Conservation (phyloP, 2,329 filamentous ascomycete genomes). For the Trichoderma harzianum region DNA sequence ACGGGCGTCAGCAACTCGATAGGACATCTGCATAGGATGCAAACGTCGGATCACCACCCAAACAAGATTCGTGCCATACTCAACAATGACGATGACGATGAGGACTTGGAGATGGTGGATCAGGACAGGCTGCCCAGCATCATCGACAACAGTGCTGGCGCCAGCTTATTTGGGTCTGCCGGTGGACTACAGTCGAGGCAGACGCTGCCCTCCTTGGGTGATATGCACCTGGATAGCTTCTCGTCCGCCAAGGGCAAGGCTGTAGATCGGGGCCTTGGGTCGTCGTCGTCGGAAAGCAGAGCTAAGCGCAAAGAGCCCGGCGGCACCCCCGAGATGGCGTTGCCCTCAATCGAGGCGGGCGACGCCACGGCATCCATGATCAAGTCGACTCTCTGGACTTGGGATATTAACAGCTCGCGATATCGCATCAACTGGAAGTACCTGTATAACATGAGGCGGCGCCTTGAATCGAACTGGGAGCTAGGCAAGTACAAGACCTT, state of each 20-base stretch:
- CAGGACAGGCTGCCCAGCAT: slow-evolving; percentile 29
- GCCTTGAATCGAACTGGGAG: slow-evolving; percentile 89
- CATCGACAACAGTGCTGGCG: slow-evolving; percentile 22
- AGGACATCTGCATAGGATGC: slow-evolving; percentile 41
- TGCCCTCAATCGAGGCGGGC: slow-evolving; percentile 29
- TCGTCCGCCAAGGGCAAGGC: slow-evolving; percentile 27
- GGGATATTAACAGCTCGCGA: slow-evolving; percentile 44
- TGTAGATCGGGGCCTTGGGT: slow-evolving; percentile 29
- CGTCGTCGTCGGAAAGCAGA: slow-evolving; percentile 28
- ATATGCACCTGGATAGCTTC: slow-evolving; percentile 31
- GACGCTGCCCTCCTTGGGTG: slow-evolving; percentile 26
- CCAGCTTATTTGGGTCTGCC: slow-evolving; percentile 37
- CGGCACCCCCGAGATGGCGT: slow-evolving; percentile 31
- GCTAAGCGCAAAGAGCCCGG: slow-evolving; percentile 38
- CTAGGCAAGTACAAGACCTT: slow-evolving; percentile 79
- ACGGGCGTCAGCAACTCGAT: slow-evolving; percentile 38
- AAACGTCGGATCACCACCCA: slow-evolving; percentile 48
- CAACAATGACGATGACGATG: slow-evolving; percentile 48
- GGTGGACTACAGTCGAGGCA: slow-evolving; percentile 31
- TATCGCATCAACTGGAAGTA: slow-evolving; percentile 87
- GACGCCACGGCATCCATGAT: slow-evolving; percentile 34
- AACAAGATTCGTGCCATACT: slow-evolving; percentile 55
- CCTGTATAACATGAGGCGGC: slow-evolving; percentile 81
- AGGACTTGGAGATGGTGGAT: slow-evolving; percentile 50
- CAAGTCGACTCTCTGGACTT: slow-evolving; percentile 49